phyloP scores from a whole-genome alignment of 148 eudicot genomes.

The Diospyros kaki region DNA sequence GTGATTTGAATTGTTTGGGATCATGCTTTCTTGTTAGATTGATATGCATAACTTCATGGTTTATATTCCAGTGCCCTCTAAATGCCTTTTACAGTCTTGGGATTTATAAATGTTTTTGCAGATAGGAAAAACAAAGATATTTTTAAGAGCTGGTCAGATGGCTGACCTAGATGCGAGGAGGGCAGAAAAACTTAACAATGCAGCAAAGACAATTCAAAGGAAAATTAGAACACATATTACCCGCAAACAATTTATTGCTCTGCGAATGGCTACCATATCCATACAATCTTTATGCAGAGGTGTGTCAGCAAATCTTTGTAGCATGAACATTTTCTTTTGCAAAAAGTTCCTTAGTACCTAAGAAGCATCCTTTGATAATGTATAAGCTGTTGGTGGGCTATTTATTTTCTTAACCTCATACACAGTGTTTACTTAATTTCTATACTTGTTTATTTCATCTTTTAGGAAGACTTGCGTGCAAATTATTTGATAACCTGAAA shows the following conservation, averaged over 20 bases:
- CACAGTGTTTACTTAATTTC: too few species aligned
- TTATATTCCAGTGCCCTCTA: not conserved
- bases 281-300: constrained; percentile 75
- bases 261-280: constrained; percentile 47
- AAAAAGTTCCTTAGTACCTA: constrained; percentile 2
- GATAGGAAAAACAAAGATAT: constrained; percentile 89
- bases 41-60: not conserved
- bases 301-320: constrained; percentile 29
- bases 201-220: constrained; percentile 75
- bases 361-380: not conserved
- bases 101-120: constrained; percentile 31
- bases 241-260: constrained; percentile 52
- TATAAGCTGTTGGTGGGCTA: not conserved
- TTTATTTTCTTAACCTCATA: not conserved
- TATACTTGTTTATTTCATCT: constrained; percentile 14
- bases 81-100: not conserved
- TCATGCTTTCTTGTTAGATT: not conserved
- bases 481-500: constrained; percentile 50
- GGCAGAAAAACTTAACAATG: constrained; percentile 61
- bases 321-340: constrained; percentile 9
- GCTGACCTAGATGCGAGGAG: constrained; percentile 82
- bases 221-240: constrained; percentile 59
- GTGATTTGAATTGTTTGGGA: not conserved
- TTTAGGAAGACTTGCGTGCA: constrained; percentile 70
- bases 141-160: constrained; percentile 96